phyloP scores from a whole-genome alignment of 1,284 basidiomycete species.

The Coriolopsis trogii region DNA sequence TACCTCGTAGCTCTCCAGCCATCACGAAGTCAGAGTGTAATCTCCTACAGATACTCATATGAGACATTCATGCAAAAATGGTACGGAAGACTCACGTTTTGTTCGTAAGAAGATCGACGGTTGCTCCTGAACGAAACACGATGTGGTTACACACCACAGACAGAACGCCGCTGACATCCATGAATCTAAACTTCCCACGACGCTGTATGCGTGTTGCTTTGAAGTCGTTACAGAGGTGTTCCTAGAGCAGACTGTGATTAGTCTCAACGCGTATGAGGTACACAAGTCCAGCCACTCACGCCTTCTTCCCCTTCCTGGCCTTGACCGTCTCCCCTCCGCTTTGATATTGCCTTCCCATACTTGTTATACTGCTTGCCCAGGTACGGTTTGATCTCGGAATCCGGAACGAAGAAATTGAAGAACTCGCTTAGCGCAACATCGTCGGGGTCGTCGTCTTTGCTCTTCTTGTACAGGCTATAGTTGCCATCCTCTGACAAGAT shows the following conservation, averaged over 20 bases:
- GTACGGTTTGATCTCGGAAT: not conserved
- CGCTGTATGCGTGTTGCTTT: not conserved
- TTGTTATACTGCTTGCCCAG: not conserved
- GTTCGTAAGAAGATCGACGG: not conserved
- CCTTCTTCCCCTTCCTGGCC: no score
- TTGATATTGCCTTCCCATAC: no score
- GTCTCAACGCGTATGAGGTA: no score
- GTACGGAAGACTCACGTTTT: not conserved
- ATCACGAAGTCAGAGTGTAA: not conserved
- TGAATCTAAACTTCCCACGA: not conserved
- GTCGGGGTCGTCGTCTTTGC: not conserved
- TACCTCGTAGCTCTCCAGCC: not conserved
- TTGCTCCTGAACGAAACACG: not conserved
- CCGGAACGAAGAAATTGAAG: not conserved
- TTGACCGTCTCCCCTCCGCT: no score
- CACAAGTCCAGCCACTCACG: no score
- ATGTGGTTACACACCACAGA: not conserved
- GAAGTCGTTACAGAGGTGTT: no score
- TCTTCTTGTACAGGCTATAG: slow-evolving; percentile 1
- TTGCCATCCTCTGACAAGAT: not conserved
- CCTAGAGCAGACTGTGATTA: no score
- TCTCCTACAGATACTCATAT: not conserved
- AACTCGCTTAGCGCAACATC: not conserved
- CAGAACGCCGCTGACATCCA: not conserved
- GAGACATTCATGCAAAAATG: not conserved